phyloP scores from a whole-genome alignment of 495 filamentous ascomycete species.

The Xylaria venustula region DNA sequence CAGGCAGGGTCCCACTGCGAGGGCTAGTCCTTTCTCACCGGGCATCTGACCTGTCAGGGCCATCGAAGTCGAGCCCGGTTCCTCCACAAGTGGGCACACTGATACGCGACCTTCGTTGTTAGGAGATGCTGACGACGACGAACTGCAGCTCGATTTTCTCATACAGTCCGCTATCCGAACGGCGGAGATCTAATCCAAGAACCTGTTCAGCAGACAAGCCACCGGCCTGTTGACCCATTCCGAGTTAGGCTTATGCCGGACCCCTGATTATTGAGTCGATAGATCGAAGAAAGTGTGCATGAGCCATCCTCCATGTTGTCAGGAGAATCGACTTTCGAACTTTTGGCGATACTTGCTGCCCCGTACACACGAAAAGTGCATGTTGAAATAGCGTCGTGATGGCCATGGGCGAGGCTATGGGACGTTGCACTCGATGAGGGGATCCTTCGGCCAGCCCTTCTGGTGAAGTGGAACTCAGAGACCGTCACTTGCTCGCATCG shows the following conservation, averaged over 20 bases:
- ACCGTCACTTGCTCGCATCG: neutral
- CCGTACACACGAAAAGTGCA: neutral
- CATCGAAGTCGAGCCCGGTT: neutral
- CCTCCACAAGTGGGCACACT: neutral
- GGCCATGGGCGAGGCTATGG: neutral
- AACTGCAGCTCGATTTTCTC: neutral
- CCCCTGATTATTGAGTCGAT: conserved; percentile 12
- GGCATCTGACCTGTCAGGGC: neutral
- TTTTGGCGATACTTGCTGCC: neutral
- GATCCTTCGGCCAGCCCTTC: neutral
- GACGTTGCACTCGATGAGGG: conserved; percentile 1
- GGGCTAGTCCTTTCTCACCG: neutral
- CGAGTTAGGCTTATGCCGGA: conserved; percentile 2
- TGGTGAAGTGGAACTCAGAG: neutral
- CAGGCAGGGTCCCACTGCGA: conserved; percentile 3
- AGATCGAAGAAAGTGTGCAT: conserved; percentile 2
- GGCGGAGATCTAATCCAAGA: neutral
- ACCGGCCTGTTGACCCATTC: neutral
- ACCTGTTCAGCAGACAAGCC: neutral
- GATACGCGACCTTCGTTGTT: neutral
- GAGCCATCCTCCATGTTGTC: conserved; percentile 6
- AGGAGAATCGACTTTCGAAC: neutral
- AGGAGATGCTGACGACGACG: conserved; percentile 3
- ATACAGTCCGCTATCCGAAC: neutral
- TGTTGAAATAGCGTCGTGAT: neutral